Conservation (phyloP, 2,329 filamentous ascomycete genomes). For the Fusarium brachygibbosum region DNA sequence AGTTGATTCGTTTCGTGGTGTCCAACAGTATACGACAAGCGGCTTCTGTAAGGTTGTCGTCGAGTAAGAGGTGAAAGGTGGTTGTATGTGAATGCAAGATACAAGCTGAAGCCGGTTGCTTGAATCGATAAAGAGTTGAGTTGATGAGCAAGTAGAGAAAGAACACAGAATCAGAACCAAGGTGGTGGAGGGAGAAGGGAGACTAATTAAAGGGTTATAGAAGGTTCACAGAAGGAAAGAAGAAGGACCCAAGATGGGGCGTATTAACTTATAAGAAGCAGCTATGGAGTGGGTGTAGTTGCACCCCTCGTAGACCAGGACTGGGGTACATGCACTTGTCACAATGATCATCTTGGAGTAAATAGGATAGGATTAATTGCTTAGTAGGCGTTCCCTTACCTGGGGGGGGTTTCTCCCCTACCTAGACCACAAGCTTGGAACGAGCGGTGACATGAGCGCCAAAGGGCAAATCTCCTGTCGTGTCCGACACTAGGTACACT, state of each 20-base stretch:
- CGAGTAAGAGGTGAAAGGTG: slow-evolving; percentile 8
- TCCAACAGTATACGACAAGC: slow-evolving; percentile 24
- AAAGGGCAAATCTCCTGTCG: slow-evolving; percentile 50
- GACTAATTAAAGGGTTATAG: slow-evolving; percentile 47
- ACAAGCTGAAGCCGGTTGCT: slow-evolving; percentile 9
- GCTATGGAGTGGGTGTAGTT: slow-evolving; percentile 39
- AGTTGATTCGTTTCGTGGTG: slow-evolving; percentile 20
- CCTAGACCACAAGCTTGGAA: slow-evolving; percentile 52
- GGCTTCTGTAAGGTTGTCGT: slow-evolving; percentile 24
- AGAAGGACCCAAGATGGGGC: slow-evolving; percentile 50
- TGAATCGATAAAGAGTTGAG: slow-evolving; percentile 12
- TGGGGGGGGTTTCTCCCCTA: slow-evolving; percentile 5
- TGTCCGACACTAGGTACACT: slow-evolving; percentile 14
- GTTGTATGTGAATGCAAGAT: slow-evolving; percentile 3
- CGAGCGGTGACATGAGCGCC: slow-evolving; percentile 54
- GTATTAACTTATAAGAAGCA: slow-evolving; percentile 53
- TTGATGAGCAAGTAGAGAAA: slow-evolving; percentile 25
- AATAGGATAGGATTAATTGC: slow-evolving; percentile 42
- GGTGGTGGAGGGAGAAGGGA: slow-evolving; percentile 39
- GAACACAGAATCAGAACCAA: slow-evolving; percentile 20
- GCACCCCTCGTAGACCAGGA: slow-evolving; percentile 43
- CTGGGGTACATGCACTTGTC: slow-evolving; percentile 47
- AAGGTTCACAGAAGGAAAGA: slow-evolving; percentile 48
- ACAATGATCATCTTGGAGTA: slow-evolving; percentile 45
- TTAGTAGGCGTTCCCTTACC: slow-evolving; percentile 42